These are phyloP conservation scores for Penicillium alfredii DNA, from an alignment of 495 filamentous ascomycete genomes.

Conservation along the genomic window DNA sequence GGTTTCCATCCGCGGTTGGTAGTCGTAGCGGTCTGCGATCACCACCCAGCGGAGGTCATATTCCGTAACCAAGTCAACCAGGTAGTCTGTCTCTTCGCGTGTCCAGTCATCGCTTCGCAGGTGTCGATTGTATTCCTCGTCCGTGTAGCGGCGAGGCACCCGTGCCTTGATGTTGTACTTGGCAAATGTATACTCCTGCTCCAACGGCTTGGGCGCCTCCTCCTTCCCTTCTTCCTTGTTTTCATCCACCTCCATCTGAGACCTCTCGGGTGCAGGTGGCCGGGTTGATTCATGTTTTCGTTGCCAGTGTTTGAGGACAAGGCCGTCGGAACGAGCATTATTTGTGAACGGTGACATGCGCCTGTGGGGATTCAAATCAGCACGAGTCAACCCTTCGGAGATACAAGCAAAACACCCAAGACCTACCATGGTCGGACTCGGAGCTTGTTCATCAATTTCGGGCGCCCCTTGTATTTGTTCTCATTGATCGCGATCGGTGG, in stretches of 20 bases:
- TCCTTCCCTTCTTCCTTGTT: slow-evolving; percentile 26
- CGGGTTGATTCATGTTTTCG: slow-evolving; percentile 36
- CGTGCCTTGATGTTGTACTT: slow-evolving; percentile 80
- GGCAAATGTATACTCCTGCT: slow-evolving; percentile 49
- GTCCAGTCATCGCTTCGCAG: slow-evolving; percentile 74
- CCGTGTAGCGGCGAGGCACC: slow-evolving; percentile 66
- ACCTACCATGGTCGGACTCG: slow-evolving; percentile 50
- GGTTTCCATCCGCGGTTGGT: slow-evolving; percentile 43
- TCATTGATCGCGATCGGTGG: slow-evolving; percentile 63
- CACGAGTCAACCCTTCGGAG: too few species aligned
- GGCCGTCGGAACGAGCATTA: slow-evolving; percentile 46
- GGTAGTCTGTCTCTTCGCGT: slow-evolving; percentile 86
- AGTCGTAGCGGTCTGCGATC: slow-evolving; percentile 92
- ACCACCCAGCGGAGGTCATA: slow-evolving; percentile 84
- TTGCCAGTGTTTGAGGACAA: slow-evolving; percentile 66
- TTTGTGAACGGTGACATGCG: slow-evolving; percentile 54
- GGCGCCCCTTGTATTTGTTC: slow-evolving; percentile 59
- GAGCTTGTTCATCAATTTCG: slow-evolving; percentile 51
- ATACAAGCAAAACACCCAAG: too few species aligned
- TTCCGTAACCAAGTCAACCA: slow-evolving; percentile 65
- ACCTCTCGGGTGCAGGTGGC: slow-evolving; percentile 33
- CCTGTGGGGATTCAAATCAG: slow-evolving; percentile 26
- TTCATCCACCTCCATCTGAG: slow-evolving; percentile 40
- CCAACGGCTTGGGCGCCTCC: slow-evolving; percentile 23
- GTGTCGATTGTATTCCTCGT: slow-evolving; percentile 76